A percentile compares a stretch with the other conserved stretches of the same genome.
Conservation (phyloP, 164 flowering plant genomes). For the Vitis amurensis region DNA sequence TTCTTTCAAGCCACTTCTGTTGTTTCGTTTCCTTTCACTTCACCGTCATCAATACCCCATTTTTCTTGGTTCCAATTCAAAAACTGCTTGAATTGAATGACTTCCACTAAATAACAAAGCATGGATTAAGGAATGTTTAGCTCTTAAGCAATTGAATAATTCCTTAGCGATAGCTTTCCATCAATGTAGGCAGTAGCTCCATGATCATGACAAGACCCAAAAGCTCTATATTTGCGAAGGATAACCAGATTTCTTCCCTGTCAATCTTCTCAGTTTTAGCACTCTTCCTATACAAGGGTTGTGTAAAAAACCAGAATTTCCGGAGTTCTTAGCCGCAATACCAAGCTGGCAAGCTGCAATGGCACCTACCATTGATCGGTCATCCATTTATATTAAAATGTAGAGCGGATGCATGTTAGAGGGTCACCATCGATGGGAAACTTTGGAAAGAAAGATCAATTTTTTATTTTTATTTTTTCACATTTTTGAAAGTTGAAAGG, state of each 20-base stretch:
- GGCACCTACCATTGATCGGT: too few species aligned
- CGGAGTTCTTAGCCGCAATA: too few species aligned
- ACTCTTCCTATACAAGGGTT: too few species aligned
- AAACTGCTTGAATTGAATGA: constrained; percentile 11
- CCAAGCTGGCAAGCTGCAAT: too few species aligned
- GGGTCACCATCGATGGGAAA: constrained; percentile 5
- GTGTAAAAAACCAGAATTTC: too few species aligned
- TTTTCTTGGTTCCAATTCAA: constrained; percentile 11
- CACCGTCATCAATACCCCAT: constrained; percentile 14
- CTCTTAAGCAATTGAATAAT: constrained; percentile 50
- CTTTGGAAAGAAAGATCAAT: background rate
- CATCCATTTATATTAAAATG: too few species aligned
- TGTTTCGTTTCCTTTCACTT: constrained; percentile 18
- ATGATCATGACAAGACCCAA: constrained; percentile 4
- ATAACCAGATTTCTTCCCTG: background rate
- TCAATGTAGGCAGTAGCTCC: constrained; percentile 1
- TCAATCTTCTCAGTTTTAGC: too few species aligned
- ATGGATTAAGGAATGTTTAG: constrained; percentile 37
- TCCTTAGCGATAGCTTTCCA: constrained; percentile 25
- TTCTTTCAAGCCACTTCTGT: too few species aligned
- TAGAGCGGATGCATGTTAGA: background rate
- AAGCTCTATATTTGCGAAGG: background rate
- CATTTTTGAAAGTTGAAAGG: background rate
- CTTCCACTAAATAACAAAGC: constrained; percentile 14
- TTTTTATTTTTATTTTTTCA: background rate